These are phyloP conservation scores for Eutrema salsugineum DNA, from an alignment of 441 rosid genomes.

Conservation along the genomic window DNA sequence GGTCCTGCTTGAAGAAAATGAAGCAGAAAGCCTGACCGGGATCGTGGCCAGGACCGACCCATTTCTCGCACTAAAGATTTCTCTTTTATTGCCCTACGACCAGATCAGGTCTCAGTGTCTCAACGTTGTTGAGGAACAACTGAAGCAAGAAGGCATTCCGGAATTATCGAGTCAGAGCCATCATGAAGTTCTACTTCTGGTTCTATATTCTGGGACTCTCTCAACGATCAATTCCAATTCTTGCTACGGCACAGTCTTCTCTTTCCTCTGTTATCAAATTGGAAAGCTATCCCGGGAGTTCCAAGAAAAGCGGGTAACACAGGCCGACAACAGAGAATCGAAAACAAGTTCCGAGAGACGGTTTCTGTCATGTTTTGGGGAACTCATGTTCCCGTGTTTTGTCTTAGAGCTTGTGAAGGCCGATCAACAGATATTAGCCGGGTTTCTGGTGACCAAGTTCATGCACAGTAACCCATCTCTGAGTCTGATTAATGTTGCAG, in stretches of 20 bases:
- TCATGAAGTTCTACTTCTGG: constrained; percentile 54
- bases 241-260: constrained; percentile 48
- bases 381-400: constrained; percentile 65
- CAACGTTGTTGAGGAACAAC: constrained; percentile 52
- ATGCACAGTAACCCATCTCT: constrained; percentile 86
- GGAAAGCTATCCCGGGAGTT: constrained; percentile 73
- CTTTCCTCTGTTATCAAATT: constrained; percentile 66
- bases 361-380: constrained; percentile 41
- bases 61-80: constrained; percentile 55
- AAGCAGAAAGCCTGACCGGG: constrained; percentile 48
- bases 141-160: constrained; percentile 59
- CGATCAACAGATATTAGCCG: constrained; percentile 76
- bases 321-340: constrained; percentile 26
- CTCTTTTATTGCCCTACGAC: constrained; percentile 74
- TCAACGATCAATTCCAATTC: constrained; percentile 50
- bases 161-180: constrained; percentile 42
- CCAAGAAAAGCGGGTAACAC: constrained; percentile 52
- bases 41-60: constrained; percentile 37
- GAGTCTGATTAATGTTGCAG: constrained; percentile 60
- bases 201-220: constrained; percentile 59
- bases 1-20: constrained; percentile 57
- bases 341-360: constrained; percentile 15
- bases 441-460: constrained; percentile 63
- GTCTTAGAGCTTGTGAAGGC: constrained; percentile 75
- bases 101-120: constrained; percentile 50